These are phyloP conservation scores for Vinca major DNA, from an alignment of 305 asterid genomes.

Conservation along the genomic window DNA sequence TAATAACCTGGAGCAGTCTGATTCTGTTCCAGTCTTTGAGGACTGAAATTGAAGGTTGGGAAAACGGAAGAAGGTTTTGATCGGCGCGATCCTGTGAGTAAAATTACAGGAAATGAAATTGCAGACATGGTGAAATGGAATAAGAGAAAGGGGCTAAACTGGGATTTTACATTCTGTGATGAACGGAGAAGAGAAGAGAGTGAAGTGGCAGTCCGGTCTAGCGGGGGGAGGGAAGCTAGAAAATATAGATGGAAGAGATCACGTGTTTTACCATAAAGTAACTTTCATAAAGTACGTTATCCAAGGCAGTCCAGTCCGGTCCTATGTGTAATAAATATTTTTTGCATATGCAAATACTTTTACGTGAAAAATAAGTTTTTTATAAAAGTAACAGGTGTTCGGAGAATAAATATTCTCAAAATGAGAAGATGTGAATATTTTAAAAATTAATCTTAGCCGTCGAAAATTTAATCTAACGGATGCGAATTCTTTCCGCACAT, in stretches of 20 bases:
- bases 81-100: slow-evolving; percentile 15
- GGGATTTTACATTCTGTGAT: background rate
- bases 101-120: slow-evolving; percentile 19
- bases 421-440: no score
- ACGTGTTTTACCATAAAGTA: background rate
- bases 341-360: no score
- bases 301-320: no score
- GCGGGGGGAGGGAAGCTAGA: background rate
- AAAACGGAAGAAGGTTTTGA: slow-evolving; percentile 1
- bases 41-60: slow-evolving; percentile 9
- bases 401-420: no score
- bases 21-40: slow-evolving; percentile 25
- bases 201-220: background rate
- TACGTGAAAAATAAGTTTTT: no score
- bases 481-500: no score
- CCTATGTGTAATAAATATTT: no score
- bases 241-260: background rate
- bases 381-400: no score
- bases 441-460: no score
- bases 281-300: no score
- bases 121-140: slow-evolving; percentile 19
- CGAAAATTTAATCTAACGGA: no score
- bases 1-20: slow-evolving; percentile 34
- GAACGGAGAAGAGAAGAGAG: background rate
- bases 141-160: background rate